Evolutionary conservation across 495 filamentous ascomycete genomes (phyloP).

Genomic region (Monascus purpureus): DNA sequence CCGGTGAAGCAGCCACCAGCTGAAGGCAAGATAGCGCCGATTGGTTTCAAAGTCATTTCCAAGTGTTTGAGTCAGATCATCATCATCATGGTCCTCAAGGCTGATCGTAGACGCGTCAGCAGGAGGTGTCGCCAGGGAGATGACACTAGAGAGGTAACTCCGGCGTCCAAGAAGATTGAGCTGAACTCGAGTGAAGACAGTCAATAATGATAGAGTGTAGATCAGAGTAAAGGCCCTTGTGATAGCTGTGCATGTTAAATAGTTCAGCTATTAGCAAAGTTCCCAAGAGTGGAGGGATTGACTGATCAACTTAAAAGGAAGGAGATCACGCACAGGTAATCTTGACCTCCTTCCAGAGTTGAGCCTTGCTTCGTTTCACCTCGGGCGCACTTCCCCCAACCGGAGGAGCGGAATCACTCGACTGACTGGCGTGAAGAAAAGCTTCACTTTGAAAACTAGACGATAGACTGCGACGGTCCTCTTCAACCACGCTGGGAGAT

Average conservation of each 20-base stretch:
- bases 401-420: conserved; percentile 31
- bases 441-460: conserved; percentile 64
- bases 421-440: conserved; percentile 66
- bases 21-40: conserved; percentile 83
- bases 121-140: conserved; percentile 62
- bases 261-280: conserved; percentile 2
- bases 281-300: too few species aligned
- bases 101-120: conserved; percentile 52
- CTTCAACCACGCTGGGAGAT: conserved; percentile 67
- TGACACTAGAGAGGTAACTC: conserved; percentile 88
- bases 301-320: neutral
- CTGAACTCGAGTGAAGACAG: conserved; percentile 87
- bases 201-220: conserved; percentile 80
- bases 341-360: conserved; percentile 96
- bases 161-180: conserved; percentile 91
- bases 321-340: conserved; percentile 60
- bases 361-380: conserved; percentile 67
- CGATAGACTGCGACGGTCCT: conserved; percentile 59
- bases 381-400: conserved; percentile 25
- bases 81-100: conserved; percentile 82
- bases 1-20: conserved; percentile 92
- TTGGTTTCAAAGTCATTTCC: conserved; percentile 92
- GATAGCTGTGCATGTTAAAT: conserved; percentile 46
- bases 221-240: conserved; percentile 81
- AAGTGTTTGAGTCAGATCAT: conserved; percentile 62